Percentiles rank a stretch among this genome's conserved stretches.
Conservation (phyloP, 1,284 basidiomycete species). For the Cryptococcus deneoformans region DNA sequence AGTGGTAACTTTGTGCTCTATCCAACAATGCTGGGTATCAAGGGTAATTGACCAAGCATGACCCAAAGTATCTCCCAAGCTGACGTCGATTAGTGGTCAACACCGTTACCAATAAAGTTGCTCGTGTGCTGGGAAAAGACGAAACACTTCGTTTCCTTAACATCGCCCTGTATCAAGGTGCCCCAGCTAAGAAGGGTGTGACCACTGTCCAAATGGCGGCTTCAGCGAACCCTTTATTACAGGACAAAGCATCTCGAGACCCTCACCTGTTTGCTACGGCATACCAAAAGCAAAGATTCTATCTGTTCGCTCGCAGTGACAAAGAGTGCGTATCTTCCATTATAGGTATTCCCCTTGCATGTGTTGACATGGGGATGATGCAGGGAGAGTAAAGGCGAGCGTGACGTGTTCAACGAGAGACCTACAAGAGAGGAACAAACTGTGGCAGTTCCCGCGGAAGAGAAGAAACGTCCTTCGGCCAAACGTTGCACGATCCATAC, state of each 20-base stretch:
- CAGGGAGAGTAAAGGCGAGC: constrained; percentile 86
- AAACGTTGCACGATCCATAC: constrained; percentile 82
- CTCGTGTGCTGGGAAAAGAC: constrained; percentile 86
- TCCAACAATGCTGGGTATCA: constrained; percentile 90
- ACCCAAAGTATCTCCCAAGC: not conserved
- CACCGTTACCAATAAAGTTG: constrained; percentile 89
- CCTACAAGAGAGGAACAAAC: constrained; percentile 95
- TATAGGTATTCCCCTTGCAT: not conserved
- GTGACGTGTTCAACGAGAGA: constrained; percentile 98
- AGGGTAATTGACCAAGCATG: constrained; percentile 60
- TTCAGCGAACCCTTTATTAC: constrained; percentile 89
- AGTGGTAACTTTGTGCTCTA: constrained; percentile 92
- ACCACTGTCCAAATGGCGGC: constrained; percentile 90
- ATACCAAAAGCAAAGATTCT: constrained; percentile 92
- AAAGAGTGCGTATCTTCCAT: constrained; percentile 65
- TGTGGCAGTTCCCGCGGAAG: constrained; percentile 65
- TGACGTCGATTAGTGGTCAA: constrained; percentile 70
- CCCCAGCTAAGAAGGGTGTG: constrained; percentile 79
- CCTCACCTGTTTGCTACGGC: constrained; percentile 93
- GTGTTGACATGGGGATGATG: not conserved
- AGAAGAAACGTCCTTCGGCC: constrained; percentile 59
- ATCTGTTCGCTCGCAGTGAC: constrained; percentile 89
- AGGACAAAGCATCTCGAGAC: constrained; percentile 76
- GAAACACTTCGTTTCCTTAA: constrained; percentile 91
- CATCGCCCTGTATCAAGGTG: constrained; percentile 86